Evolutionary conservation across 106 monocot species (phyloP).

Genomic region (Iris macrosiphon): DNA sequence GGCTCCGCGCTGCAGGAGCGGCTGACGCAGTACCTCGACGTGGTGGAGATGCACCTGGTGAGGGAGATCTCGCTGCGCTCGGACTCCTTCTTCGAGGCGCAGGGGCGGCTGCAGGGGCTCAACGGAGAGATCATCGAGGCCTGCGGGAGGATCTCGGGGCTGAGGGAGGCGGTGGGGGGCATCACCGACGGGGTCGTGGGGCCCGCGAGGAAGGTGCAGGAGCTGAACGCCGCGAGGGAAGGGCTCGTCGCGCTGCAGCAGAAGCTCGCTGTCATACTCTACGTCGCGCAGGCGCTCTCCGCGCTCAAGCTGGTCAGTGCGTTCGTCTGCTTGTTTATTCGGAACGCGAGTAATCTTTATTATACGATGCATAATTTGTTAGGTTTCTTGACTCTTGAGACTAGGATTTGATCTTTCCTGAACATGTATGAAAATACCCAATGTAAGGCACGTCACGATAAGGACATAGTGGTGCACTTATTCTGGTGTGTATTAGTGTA

Average conservation of each 20-base stretch:
- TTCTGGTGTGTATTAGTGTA: no score
- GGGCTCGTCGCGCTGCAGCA: constrained; percentile 81
- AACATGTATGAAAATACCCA: no score
- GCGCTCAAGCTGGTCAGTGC: constrained; percentile 87
- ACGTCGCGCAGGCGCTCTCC: constrained; percentile 82
- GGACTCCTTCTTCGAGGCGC: constrained; percentile 92
- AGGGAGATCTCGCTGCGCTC: constrained; percentile 87
- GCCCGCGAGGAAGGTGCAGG: constrained; percentile 79
- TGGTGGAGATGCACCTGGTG: constrained; percentile 89
- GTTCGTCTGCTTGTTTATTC: no score
- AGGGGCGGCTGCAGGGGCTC: constrained; percentile 75
- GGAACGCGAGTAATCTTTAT: neutral
- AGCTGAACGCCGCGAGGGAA: constrained; percentile 70
- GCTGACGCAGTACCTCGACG: constrained; percentile 84
- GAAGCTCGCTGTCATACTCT: constrained; percentile 88
- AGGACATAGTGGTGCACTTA: no score
- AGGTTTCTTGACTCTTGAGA: no score
- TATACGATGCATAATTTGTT: no score
- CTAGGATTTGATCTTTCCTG: no score
- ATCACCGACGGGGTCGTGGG: constrained; percentile 72
- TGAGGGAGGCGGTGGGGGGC: constrained; percentile 76
- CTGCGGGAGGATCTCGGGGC: constrained; percentile 63
- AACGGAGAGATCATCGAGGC: constrained; percentile 82
- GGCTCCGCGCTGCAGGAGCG: constrained; percentile 55
- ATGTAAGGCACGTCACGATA: no score